A percentile compares a stretch with the other conserved stretches of the same genome.
phyloP scores from a whole-genome alignment of 139 green algal species.

The Nannochloris sp. region DNA sequence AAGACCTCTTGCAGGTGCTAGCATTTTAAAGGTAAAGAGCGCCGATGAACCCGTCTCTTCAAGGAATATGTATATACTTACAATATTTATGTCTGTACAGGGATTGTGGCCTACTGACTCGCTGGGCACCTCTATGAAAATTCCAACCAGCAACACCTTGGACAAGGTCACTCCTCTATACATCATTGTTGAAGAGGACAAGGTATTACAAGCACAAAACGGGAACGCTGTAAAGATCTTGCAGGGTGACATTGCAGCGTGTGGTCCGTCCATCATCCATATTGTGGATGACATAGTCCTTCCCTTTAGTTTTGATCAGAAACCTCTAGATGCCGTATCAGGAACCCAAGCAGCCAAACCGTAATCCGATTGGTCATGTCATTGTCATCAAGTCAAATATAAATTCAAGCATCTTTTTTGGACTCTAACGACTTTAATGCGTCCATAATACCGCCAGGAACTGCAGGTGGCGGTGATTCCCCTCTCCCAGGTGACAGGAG shows the following conservation, averaged over 20 bases:
- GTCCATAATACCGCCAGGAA: no score
- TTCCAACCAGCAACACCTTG: constrained; percentile 13
- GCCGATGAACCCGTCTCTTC: no score
- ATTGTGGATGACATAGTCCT: constrained; percentile 31
- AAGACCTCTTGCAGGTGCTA: constrained; percentile 16
- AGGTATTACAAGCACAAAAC: constrained; percentile 18
- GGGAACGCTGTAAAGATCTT: constrained; percentile 18
- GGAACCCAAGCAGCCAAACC: constrained; percentile 5
- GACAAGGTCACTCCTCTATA: constrained; percentile 20
- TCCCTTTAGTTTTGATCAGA: constrained; percentile 30
- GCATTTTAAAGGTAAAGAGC: constrained; percentile 1
- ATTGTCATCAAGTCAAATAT: no score
- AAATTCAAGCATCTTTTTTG: no score
- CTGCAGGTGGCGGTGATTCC: neutral
- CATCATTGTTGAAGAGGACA: neutral
- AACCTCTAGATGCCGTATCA: constrained; percentile 22
- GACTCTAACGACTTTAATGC: no score
- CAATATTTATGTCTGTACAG: no score
- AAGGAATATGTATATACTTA: no score
- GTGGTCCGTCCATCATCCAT: constrained; percentile 28
- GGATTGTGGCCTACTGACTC: constrained; percentile 20
- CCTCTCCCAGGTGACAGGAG: neutral
- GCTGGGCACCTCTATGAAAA: neutral
- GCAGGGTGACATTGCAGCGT: constrained; percentile 24
- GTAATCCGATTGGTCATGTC: neutral